Base-by-base conservation (phyloP, 2,329 filamentous ascomycete genomes). In the Colletotrichum higginsianum region DNA sequence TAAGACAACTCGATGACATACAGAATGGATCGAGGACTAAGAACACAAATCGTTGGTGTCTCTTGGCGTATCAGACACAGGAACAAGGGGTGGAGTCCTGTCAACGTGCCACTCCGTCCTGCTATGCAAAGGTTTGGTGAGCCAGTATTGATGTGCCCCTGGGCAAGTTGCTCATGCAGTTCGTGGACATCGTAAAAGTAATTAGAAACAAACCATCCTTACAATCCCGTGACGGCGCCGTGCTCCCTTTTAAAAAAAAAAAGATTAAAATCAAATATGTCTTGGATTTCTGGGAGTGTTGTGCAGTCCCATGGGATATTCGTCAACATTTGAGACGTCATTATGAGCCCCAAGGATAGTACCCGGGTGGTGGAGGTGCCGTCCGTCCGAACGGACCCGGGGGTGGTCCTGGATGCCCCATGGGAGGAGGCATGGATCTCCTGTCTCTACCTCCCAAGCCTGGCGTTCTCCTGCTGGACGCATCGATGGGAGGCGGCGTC, bases 381-480 rank as follows among this genome's bases (percentile, higher is more conserved):
- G 58, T 66, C 12, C 69, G 63, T 56, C 64, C 66, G 56, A 40
- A 70, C 18, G 49, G 42, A 15, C 50, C 62, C 13, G 72, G 69
- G 23, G 65, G 69, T n/a, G 63, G 70, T 47, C 56, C 67, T 23
- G 68, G 62, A 12, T 55, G 63, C 21, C 56, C 68, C 40, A 44
- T 64, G 15, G 60, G 61, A 7, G 74, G 74, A 7, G 74, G 74
- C 26, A 72, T 42, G 13, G 66, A 66, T 38, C 70, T 69, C 38
- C 70, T 70, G 40, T 60, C 46, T 30, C 56, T 61, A 5, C 67
- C 76, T 26, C 75, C 68, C 35, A 78, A 78, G 44, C 73, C 83
- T 4, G 83, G 83, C 5, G 83, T 84, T 74, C 83, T 81, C 72
- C 83, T 61, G 2, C 60, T 15, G 2, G 68, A 68, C 46, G 66